These are phyloP conservation scores for Pinus albicaulis DNA, from an alignment of 75 land plant genomes.

Conservation along the genomic window DNA sequence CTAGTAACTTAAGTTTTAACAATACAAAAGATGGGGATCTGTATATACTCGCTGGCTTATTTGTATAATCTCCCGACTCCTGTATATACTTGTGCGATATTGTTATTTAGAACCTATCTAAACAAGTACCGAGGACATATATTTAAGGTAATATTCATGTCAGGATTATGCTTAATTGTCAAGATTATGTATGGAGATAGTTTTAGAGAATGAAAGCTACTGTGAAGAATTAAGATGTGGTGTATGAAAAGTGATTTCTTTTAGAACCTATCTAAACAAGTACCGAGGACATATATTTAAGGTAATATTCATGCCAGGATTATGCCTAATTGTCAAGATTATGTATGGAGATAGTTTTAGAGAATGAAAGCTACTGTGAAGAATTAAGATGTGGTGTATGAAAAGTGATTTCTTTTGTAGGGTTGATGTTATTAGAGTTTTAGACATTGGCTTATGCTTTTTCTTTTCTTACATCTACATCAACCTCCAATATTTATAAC, in stretches of 20 bases:
- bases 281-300: background rate
- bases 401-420: too few species aligned
- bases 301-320: background rate
- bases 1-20: background rate
- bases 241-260: too few species aligned
- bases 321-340: background rate
- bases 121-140: background rate
- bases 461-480: too few species aligned
- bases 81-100: background rate
- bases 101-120: background rate
- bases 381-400: too few species aligned
- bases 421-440: too few species aligned
- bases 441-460: too few species aligned
- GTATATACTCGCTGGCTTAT: background rate
- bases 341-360: too few species aligned
- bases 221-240: too few species aligned
- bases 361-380: too few species aligned
- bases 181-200: background rate
- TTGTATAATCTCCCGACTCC: background rate
- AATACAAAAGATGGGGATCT: background rate
- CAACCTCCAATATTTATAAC: too few species aligned
- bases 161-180: background rate
- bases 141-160: background rate
- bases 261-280: too few species aligned
- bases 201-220: too few species aligned